Evolutionary conservation across 2,329 filamentous ascomycete species (phyloP).

Genomic region (Paracamarosporium sp.): DNA sequence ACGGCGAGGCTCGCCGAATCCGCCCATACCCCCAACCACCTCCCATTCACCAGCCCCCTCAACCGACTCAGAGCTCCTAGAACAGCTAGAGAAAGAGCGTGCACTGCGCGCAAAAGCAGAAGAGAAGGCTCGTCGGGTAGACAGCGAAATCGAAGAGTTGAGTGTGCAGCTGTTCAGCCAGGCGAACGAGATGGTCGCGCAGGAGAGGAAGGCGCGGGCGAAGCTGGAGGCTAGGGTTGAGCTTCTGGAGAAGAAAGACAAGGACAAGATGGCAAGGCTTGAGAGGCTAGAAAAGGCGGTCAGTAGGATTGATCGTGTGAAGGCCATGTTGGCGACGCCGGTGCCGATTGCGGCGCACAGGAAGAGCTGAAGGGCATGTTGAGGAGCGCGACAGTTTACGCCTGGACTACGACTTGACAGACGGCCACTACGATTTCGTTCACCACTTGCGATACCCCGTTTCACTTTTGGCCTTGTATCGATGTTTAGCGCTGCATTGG

Average conservation of each 20-base stretch:
- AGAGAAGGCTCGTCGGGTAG: constrained; percentile 69
- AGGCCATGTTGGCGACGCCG: constrained; percentile 60
- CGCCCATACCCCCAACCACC: constrained; percentile 12
- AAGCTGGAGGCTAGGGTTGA: constrained; percentile 74
- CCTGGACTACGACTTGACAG: neutral
- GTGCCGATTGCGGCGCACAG: neutral
- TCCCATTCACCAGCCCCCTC: constrained; percentile 41
- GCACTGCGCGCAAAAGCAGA: constrained; percentile 72
- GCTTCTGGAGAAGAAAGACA: constrained; percentile 72
- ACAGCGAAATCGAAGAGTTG: constrained; percentile 78
- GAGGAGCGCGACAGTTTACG: neutral
- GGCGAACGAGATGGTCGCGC: constrained; percentile 87
- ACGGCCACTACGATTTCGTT: neutral
- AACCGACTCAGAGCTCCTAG: constrained; percentile 60
- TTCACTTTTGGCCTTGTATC: neutral
- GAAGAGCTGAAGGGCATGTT: constrained; percentile 3
- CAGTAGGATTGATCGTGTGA: constrained; percentile 73
- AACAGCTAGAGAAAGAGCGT: constrained; percentile 71
- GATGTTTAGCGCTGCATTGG: constrained; percentile 9
- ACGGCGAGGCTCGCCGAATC: constrained; percentile 43
- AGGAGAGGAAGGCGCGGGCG: constrained; percentile 73
- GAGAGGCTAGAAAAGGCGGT: constrained; percentile 76
- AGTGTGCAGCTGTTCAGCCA: constrained; percentile 78
- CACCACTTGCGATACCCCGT: constrained; percentile 9
- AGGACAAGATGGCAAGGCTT: constrained; percentile 71